These are phyloP conservation scores for Carex kokanica DNA, from an alignment of 176 grass and related monocot genomes.

Conservation along the genomic window DNA sequence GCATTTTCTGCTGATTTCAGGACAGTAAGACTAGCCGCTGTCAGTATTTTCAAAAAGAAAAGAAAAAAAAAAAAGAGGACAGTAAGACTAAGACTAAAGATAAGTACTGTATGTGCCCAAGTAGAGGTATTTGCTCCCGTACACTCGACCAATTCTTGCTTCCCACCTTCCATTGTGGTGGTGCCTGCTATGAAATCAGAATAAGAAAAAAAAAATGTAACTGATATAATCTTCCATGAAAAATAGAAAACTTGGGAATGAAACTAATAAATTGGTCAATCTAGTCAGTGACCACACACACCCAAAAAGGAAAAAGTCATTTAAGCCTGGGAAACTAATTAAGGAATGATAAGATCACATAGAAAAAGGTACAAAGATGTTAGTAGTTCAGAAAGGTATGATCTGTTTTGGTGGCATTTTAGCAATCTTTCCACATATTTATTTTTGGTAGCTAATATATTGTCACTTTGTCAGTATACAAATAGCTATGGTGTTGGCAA, in stretches of 20 bases:
- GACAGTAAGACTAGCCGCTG: not conserved
- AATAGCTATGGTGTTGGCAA: not conserved
- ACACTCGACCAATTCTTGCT: conserved; percentile 42
- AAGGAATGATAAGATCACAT: not conserved
- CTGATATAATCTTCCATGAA: not conserved
- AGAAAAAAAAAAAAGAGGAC: not conserved
- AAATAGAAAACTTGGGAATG: not conserved
- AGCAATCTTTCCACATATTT: not conserved
- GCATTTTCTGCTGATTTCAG: not conserved
- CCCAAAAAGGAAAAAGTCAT: not conserved
- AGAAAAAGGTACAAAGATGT: not conserved
- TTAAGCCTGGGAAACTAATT: not conserved
- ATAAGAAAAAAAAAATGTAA: not conserved
- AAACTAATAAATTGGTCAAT: not conserved
- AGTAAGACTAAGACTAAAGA: not conserved
- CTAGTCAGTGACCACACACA: not conserved
- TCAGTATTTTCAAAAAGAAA: too few relatives aligned
- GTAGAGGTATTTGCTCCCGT: conserved; percentile 44
- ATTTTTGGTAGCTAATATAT: conserved; percentile 5
- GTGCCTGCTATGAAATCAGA: conserved; percentile 31
- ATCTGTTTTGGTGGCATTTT: not conserved
- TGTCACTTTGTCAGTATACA: conserved; percentile 7
- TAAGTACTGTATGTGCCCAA: conserved; percentile 40
- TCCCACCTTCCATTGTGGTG: conserved; percentile 46
- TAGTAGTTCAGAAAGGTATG: not conserved